phyloP scores from a whole-genome alignment of 1,284 basidiomycete species.

The Fomitopsis betulina region DNA sequence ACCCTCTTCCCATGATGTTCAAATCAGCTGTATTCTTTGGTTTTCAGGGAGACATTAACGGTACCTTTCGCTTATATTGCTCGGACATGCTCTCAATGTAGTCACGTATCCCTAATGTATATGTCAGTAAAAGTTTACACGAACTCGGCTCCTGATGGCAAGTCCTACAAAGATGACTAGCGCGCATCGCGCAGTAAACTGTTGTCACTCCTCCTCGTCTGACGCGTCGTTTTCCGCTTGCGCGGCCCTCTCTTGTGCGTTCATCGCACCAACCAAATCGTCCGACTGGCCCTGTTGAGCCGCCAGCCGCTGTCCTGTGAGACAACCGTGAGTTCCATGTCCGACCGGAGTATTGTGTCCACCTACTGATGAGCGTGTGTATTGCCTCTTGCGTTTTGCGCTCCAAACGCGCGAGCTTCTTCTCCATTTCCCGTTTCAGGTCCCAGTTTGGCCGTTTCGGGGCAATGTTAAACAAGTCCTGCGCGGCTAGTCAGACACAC shows the following conservation, averaged over 20 bases:
- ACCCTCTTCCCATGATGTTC: background rate
- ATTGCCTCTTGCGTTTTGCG: conserved; percentile 89
- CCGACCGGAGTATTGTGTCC: background rate
- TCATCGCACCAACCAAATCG: conserved; percentile 75
- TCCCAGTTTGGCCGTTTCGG: conserved; percentile 98
- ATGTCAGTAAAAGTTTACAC: background rate
- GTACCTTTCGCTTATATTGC: background rate
- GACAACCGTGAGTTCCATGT: conserved; percentile 16
- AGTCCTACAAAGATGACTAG: background rate
- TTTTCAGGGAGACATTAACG: background rate
- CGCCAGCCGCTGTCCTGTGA: conserved; percentile 67
- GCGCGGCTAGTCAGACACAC: conserved; percentile 8
- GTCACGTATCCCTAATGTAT: background rate
- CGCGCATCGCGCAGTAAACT: background rate
- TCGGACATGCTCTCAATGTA: background rate
- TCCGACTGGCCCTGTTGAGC: conserved; percentile 73
- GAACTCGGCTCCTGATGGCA: background rate
- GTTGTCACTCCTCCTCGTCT: conserved; percentile 37
- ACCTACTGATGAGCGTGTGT: conserved; percentile 86
- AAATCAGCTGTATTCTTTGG: background rate
- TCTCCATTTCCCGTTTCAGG: conserved; percentile 90
- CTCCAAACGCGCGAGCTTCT: conserved; percentile 86
- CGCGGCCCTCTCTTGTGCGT: conserved; percentile 49
- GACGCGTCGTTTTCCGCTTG: conserved; percentile 25
- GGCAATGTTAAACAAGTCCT: conserved; percentile 97